Base-by-base conservation (phyloP, 768 basidiomycete genomes). In the Paxillus involutus region DNA sequence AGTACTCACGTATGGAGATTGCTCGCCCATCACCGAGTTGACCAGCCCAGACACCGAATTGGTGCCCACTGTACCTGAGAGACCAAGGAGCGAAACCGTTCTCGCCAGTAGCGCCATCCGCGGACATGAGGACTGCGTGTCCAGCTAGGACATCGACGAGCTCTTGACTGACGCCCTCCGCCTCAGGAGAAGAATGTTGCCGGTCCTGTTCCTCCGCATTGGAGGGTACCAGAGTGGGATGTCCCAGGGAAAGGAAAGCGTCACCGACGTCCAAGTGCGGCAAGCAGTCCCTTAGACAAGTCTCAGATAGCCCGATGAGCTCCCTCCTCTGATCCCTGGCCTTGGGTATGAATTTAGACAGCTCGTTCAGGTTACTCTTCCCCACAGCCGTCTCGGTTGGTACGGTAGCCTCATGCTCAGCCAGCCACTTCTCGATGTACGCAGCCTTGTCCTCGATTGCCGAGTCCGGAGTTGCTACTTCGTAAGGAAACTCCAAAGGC, bases 21-120 rank as follows among this genome's bases (percentile, higher is more conserved):
- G 97, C 96, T 16, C 97, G 80, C 0, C 97, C 97, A 63, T 98
- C 96, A 12, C 97, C 97, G 4, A 99, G 78, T 66, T 98, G 97
- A 24, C 94, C 94, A 1, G 97, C 95, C 86, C 89, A 98, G 3
- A 65, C 72, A 0, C 93, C 92, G 63, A 94, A 94, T 61, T 94
- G 91, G 64, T 93, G 91, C 0, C 94, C 95, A 58, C 89, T 92
- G 67, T 98, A 98, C 14, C 94, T 79, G 30, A 94, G 77, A 5
- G 90, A 86, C 91, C 93, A 98, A 0, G 96, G 77, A 4, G 74
- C 76, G 36, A 73, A 72, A 53, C 73, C 71, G 36, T 62, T 68
- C 17, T 71, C 66, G 9, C 62, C 65, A 19, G 69, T 72, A 7
- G 66, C 67, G 11, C 12, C 36, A 9, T 60, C 58, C 0, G 69